Base-by-base conservation (phyloP, 257 asterid species). In the Solanum ahanhuiri region DNA sequence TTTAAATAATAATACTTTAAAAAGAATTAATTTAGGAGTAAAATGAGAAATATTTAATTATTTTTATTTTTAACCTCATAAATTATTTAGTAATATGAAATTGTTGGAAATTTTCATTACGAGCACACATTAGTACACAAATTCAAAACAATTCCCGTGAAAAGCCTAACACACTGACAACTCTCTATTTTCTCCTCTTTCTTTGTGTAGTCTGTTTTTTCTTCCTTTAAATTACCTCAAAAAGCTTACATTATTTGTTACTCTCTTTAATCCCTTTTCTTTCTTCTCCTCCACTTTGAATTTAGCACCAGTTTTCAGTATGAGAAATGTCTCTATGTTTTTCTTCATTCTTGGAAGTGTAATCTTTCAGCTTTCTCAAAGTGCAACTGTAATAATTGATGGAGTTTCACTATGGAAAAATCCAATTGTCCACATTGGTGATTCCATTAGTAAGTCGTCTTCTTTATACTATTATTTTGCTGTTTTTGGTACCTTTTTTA, bases 381-480 rank as follows among this genome's bases (percentile, higher is more conserved):
- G 92, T 87, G 93, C 98, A 83, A 90, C 98, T 25, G 85, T 94
- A 2, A 90, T 91, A 45, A 94, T 96, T 28, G 98, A 95, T 93
- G 98, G 98, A 64, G 95, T 91, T 88, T 91, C 95, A 86, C 79
- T 89, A 31, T 93, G 98, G 98, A 93, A 90, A 83, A 94, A 96
- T 28, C 97, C 98, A 79, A 90, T 83, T 51, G 92, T 93, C 86
- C 95, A 93, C 82, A 89, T 95, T 30, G 98, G 96, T 70, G 98
- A 95, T 85, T 87, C 94, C 87, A 96, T 96, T 90, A 89, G 99
- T 96, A 92, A 94, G 96, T 90, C 9, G 45, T 60, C 10, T 75
- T 22, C 60, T 39, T 76, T 60, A 1, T 7, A 43, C 51, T 43
- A 31, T 12, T 67, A 9, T 88, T 77, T 77, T 77, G 1, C 17